Conservation (phyloP, 768 basidiomycete genomes). For the Leccinum imitatum region DNA sequence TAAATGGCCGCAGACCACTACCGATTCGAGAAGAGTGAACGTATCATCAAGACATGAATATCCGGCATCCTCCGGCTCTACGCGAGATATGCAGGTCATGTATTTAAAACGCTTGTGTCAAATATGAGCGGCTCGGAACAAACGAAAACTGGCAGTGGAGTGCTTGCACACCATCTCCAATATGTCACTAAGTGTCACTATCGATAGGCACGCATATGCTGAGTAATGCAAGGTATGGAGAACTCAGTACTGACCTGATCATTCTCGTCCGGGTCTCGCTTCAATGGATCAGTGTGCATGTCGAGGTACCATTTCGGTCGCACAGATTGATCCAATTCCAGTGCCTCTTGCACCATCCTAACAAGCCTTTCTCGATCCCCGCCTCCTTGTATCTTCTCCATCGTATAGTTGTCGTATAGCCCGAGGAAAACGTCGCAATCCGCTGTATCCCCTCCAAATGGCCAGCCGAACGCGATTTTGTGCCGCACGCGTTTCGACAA, state of each 20-base stretch:
- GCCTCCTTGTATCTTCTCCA: not conserved
- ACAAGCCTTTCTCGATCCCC: not conserved
- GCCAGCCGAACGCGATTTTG: not conserved
- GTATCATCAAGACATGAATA: not conserved
- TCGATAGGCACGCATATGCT: not conserved
- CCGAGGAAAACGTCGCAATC: not conserved
- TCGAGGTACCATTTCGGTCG: not conserved
- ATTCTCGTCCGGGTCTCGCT: not conserved
- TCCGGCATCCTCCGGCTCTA: not conserved
- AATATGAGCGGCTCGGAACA: not conserved
- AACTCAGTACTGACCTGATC: not conserved
- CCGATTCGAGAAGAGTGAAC: not conserved
- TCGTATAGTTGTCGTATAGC: not conserved
- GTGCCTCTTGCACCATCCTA: not conserved
- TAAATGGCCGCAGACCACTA: not conserved
- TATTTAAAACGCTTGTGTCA: not conserved
- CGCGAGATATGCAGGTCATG: too few species aligned
- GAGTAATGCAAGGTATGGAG: not conserved
- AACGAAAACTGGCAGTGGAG: not conserved
- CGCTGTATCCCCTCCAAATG: not conserved
- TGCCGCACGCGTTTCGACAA: not conserved
- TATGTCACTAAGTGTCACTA: not conserved
- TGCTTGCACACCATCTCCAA: not conserved
- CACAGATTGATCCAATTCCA: not conserved
- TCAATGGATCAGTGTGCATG: not conserved